Evolutionary conservation across 495 filamentous ascomycete species (phyloP), one percentile per base, ranked within the genome.

Genomic region (Penicillium waksmanii): DNA sequence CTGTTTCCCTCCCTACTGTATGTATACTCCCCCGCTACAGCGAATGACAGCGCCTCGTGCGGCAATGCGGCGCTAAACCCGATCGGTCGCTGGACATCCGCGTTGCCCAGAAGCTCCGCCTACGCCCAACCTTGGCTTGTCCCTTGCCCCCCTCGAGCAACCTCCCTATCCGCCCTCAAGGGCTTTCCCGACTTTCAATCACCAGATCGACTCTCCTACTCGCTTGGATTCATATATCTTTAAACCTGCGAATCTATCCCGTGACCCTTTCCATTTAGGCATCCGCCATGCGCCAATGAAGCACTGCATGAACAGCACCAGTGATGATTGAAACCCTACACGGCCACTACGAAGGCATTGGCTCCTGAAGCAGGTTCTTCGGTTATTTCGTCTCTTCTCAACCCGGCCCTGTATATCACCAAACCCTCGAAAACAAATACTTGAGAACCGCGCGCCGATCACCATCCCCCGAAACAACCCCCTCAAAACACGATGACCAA

Each of bases 401-500:
- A 4, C 6, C 23, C 46, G 27, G 33, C 31, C 11, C 18, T 50
- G 36, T 57, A 57, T 13, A 36, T 27, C 5, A 12, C 13, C 21
- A 19, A 42, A 27, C 8, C n/a, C 55, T 55, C 44, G 40, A 40
- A n/a, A 36, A 18, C 36, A 44, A 18, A 44, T 44, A 19, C 46
- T 55, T 38, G 56, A 31, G 36, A 17, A 53, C 31, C 58, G 57
- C 58, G 43, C 58, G 46, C 31, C 31, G 46, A 57, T 47, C 56
- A 36, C 36, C 56, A 51, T 13, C n/a, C 38, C 53, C 25, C 27
- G 27, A 6, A 47, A 57, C 47, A 53, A 36, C 46, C 56, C 46
- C 9, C n/a, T 36, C 53, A n/a, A 7, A 47, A 60, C 55, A 78
- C 65, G 66, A 93, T 92, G 90, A 84, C 89, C 60, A 91, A 88